Base-by-base conservation (phyloP, 305 asterid genomes). In the Plantago coronopus region DNA sequence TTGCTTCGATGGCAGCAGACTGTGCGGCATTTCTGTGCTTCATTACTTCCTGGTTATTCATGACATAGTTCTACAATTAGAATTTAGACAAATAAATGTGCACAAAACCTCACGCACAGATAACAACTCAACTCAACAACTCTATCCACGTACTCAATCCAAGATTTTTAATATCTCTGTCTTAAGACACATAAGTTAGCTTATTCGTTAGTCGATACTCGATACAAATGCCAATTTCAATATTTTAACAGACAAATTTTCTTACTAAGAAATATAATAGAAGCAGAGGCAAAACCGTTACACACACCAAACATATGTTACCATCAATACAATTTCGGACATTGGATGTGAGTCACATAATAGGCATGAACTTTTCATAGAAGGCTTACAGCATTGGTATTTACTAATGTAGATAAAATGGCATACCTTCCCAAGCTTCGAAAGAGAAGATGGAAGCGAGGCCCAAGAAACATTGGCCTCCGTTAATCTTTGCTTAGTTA, bases 1-100 rank as follows among this genome's bases (percentile, higher is more conserved):
- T 81, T 66, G 99, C 99, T 73, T 89, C 99, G 65, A 83, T 79
- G 31, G 99, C 99, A 69, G 97, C 96, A 21, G 83, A 72, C 78
- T 89, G 97, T 18, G 95, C 96, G 23, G 94, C 76, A 67, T 85
- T 95, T 79, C 96, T 83, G 74, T 87, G 83, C 86, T 72, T 93
- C 74, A 87, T 53, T 27, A 87, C 87, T 68, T 93, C 96, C 99
- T 93, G 82, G 44, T 64, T 55, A 69, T 67, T 68, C 67, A 60
- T 66, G 31, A 46, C 63, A 70, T 38, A 57, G 57, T 53, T 37
- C 68, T 42, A 60, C 31, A 61, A 40, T 68, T 48, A 79, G 71
- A 73, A 47, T 73, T 63, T 25, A 54, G 56, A 50, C 23, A 65
- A 38, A 27, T 25, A 42, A 42, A 64, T 51, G 10, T 53, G 18